Evolutionary conservation across 202 grass and related monocot genomes (phyloP).

Genomic region (Setaria italica): DNA sequence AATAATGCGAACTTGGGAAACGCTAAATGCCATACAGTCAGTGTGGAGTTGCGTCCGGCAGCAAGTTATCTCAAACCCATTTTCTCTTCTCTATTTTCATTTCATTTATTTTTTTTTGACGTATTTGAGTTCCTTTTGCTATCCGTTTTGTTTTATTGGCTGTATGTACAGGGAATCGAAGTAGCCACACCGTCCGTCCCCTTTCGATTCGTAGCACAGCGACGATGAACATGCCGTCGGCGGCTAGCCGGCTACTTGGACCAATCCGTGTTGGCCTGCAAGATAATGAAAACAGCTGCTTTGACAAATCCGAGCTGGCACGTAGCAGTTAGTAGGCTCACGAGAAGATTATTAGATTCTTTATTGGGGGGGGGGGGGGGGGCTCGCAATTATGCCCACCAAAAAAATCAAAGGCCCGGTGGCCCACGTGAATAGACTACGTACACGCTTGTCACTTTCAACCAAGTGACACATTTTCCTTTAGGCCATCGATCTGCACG

Average conservation of each 20-base stretch:
- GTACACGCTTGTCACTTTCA: conserved; percentile 59
- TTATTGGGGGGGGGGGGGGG: conserved; percentile 28
- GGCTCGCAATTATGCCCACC: conserved; percentile 46
- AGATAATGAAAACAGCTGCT: conserved; percentile 48
- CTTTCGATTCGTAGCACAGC: not conserved
- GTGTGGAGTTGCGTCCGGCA: conserved; percentile 38
- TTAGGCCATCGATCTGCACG: conserved; percentile 12
- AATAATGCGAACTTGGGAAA: conserved; percentile 23
- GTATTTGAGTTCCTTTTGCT: not conserved
- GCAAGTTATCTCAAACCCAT: conserved; percentile 22
- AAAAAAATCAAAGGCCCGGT: conserved; percentile 44
- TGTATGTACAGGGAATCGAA: not conserved
- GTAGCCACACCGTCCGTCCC: not conserved
- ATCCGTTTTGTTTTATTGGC: not conserved
- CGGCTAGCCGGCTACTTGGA: conserved; percentile 32
- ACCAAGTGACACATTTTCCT: conserved; percentile 40
- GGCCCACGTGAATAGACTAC: conserved; percentile 65
- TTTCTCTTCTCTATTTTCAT: not conserved
- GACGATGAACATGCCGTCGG: conserved; percentile 42
- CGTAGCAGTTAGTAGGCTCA: conserved; percentile 25
- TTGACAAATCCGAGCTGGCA: conserved; percentile 53
- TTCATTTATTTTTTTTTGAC: not conserved
- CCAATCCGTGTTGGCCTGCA: conserved; percentile 42
- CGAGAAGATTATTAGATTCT: conserved; percentile 63
- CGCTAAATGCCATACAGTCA: conserved; percentile 38